Conservation (phyloP, 805 yeast genomes). For the Myxozyma lipomycoides region DNA sequence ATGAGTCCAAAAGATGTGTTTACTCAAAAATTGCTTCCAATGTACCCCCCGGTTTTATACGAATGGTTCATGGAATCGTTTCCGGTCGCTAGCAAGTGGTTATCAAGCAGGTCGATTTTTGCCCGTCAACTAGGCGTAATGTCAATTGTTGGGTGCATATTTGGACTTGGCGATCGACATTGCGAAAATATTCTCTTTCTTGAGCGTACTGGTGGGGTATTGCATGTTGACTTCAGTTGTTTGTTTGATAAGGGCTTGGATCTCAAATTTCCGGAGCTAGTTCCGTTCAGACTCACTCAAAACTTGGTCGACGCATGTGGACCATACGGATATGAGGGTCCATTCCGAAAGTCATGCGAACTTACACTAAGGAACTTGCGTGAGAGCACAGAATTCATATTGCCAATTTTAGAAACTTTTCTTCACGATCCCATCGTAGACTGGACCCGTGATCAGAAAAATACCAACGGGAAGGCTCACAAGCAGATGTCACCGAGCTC, state of each 20-base stretch:
- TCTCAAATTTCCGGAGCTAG: slow-evolving; percentile 81
- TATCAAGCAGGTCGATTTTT: slow-evolving; percentile 66
- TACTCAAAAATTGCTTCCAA: slow-evolving; percentile 17
- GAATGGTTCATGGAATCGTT: slow-evolving; percentile 86
- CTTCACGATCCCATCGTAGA: slow-evolving; percentile 88
- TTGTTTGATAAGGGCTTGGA: slow-evolving; percentile 76
- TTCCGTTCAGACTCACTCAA: slow-evolving; percentile 87
- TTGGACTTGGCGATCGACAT: slow-evolving; percentile 95
- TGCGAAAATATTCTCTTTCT: slow-evolving; percentile 82
- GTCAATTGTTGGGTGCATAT: slow-evolving; percentile 93
- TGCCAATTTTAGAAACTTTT: slow-evolving; percentile 89
- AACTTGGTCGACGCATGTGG: slow-evolving; percentile 90
- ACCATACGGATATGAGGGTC: slow-evolving; percentile 82
- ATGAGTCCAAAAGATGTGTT: not conserved
- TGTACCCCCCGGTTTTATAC: slow-evolving; percentile 65
- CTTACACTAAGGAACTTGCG: slow-evolving; percentile 71
- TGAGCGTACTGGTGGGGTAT: slow-evolving; percentile 67
- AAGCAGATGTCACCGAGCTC: slow-evolving; percentile 7
- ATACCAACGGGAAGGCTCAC: not conserved
- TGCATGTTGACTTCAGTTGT: slow-evolving; percentile 97
- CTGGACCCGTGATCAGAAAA: slow-evolving; percentile 47
- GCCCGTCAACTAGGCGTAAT: slow-evolving; percentile 85
- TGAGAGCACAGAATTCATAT: slow-evolving; percentile 72
- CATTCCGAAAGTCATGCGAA: slow-evolving; percentile 80
- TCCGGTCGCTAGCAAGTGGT: slow-evolving; percentile 89